phyloP scores from a whole-genome alignment of 2,329 filamentous ascomycete genomes.

The Peltaster fructicola region DNA sequence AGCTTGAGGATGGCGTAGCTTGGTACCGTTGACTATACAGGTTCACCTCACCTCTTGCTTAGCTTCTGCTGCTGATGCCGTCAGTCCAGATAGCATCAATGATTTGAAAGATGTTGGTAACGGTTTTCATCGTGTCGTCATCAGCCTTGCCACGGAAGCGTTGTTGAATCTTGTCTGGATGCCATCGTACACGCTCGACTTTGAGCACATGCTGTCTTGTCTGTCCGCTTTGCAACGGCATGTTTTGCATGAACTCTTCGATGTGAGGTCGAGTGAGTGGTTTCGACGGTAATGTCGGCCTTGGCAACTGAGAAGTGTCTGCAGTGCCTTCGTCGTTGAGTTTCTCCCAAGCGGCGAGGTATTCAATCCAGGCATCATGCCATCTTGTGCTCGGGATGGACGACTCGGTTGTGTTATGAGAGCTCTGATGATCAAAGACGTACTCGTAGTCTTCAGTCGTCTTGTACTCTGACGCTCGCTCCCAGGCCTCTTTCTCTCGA shows the following conservation, averaged over 20 bases:
- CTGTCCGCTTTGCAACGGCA: constrained; percentile 16
- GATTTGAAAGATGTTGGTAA: constrained; percentile 84
- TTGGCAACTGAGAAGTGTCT: constrained; percentile 32
- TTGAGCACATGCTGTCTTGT: constrained; percentile 42
- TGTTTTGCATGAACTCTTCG: constrained; percentile 49
- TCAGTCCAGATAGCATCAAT: constrained; percentile 70
- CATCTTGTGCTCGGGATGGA: too few relatives aligned
- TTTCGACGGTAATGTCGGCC: constrained; percentile 53
- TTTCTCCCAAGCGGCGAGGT: constrained; percentile 15
- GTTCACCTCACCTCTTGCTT: too few relatives aligned
- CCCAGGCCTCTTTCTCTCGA: constrained; percentile 19
- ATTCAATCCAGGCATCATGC: constrained; percentile 14
- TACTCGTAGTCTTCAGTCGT: constrained; percentile 41
- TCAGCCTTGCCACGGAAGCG: constrained; percentile 58
- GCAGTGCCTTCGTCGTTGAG: constrained; percentile 8
- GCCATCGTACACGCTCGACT: constrained; percentile 78
- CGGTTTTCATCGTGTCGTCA: constrained; percentile 51
- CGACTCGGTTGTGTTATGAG: too few relatives aligned
- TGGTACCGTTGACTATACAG: too few relatives aligned
- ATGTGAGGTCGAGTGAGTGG: constrained; percentile 42
- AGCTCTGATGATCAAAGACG: too few relatives aligned
- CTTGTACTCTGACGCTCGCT: constrained; percentile 19
- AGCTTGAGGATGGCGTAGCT: too few relatives aligned
- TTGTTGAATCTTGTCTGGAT: constrained; percentile 96
- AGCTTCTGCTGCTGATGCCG: too few relatives aligned